Evolutionary conservation across 352 stramenopile species (phyloP).

Genomic region (Globisporangium nunn): DNA sequence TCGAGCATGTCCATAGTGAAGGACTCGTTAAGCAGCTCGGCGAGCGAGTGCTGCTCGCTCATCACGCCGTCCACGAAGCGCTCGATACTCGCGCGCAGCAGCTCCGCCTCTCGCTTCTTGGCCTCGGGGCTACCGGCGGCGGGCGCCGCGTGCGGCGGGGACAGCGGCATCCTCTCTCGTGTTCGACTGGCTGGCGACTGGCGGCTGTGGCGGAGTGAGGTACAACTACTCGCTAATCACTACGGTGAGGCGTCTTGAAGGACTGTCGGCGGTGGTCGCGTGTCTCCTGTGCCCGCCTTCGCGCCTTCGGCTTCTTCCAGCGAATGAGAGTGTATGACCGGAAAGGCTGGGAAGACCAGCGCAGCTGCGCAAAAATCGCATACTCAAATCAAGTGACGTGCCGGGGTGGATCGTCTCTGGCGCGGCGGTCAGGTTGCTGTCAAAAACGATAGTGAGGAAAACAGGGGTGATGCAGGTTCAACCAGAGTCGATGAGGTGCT

Average conservation of each 20-base stretch:
- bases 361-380: background rate
- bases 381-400: background rate
- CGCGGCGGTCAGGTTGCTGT: too few species aligned
- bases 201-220: background rate
- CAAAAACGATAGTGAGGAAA: too few species aligned
- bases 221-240: background rate
- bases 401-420: background rate
- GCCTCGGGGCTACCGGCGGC: constrained; percentile 22
- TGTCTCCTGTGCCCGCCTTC: background rate
- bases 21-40: constrained; percentile 68
- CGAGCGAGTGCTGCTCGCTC: constrained; percentile 49
- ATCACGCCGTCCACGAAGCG: constrained; percentile 80
- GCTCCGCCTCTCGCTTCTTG: constrained; percentile 44
- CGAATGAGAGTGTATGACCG: background rate
- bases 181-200: background rate
- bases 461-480: background rate
- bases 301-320: background rate
- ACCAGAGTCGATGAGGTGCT: background rate
- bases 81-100: constrained; percentile 67
- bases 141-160: constrained; percentile 19
- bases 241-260: background rate
- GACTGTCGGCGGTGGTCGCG: background rate
- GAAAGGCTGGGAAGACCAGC: background rate
- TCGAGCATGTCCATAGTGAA: constrained; percentile 83
- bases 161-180: constrained; percentile 16